Evolutionary conservation across 805 yeast species (phyloP).

Genomic region (Candida chauliodis): DNA sequence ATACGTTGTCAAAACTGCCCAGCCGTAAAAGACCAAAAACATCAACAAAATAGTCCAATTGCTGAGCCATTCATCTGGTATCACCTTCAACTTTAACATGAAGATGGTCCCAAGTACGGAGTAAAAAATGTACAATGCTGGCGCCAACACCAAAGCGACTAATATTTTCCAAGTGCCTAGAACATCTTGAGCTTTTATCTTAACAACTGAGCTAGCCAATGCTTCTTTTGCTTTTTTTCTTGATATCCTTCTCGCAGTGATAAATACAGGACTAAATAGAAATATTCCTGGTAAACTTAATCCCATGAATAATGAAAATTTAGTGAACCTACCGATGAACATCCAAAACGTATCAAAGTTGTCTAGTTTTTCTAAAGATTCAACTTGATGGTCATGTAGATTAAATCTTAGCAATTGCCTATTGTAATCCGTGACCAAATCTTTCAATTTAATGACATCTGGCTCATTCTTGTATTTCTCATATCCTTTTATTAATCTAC

Average conservation of each 20-base stretch:
- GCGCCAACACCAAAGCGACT: conserved; percentile 40
- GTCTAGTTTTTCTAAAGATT: conserved; percentile 21
- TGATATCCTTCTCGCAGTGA: conserved; percentile 31
- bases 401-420: conserved; percentile 27
- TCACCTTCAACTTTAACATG: conserved; percentile 7
- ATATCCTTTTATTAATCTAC: conserved; percentile 36
- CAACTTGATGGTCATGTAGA: conserved; percentile 41
- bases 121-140: conserved; percentile 36
- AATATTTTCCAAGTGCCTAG: conserved; percentile 42
- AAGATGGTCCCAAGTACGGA: conserved; percentile 29
- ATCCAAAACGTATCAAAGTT: conserved; percentile 19
- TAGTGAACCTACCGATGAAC: conserved; percentile 24
- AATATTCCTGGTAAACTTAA: conserved; percentile 37
- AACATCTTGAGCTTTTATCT: conserved; percentile 40
- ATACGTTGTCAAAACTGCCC: conserved; percentile 38
- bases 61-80: conserved; percentile 2
- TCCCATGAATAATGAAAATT: conserved; percentile 26
- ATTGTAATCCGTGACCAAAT: conserved; percentile 32
- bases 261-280: conserved; percentile 39
- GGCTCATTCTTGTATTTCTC: conserved; percentile 29
- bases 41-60: conserved; percentile 15
- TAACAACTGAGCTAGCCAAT: conserved; percentile 35
- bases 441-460: conserved; percentile 28
- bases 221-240: conserved; percentile 35
- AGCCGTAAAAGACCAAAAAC: conserved; percentile 29